phyloP scores from a whole-genome alignment of 164 flowering plant genomes.

The Buxus sempervirens region DNA sequence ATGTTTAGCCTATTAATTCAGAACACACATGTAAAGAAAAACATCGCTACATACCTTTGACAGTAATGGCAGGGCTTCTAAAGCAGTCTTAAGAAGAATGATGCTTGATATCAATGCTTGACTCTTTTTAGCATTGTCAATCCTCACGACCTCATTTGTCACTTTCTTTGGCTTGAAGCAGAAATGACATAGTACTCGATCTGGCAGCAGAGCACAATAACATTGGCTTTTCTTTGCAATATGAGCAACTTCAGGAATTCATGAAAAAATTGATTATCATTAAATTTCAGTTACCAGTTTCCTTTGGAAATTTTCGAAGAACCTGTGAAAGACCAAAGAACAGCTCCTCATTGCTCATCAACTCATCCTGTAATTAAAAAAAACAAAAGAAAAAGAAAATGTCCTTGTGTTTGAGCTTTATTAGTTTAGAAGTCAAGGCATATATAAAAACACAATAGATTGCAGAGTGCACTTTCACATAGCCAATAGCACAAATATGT shows the following conservation, averaged over 20 bases:
- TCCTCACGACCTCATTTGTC: slow-evolving; percentile 58
- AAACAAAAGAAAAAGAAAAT: slow-evolving; percentile 6
- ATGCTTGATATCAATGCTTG: slow-evolving; percentile 85
- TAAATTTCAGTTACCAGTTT: slow-evolving; percentile 60
- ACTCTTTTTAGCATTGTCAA: slow-evolving; percentile 65
- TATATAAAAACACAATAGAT: no score
- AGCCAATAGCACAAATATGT: no score
- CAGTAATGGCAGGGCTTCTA: slow-evolving; percentile 87
- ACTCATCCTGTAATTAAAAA: slow-evolving; percentile 64
- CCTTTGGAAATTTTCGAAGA: slow-evolving; percentile 95
- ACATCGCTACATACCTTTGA: slow-evolving; percentile 50
- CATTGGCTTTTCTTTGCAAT: background rate
- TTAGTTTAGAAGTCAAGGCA: no score
- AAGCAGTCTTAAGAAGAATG: slow-evolving; percentile 92
- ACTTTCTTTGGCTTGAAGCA: slow-evolving; percentile 94
- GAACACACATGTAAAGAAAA: background rate
- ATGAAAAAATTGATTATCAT: background rate
- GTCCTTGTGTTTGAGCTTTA: background rate
- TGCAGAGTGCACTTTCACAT: no score
- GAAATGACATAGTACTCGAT: slow-evolving; percentile 96
- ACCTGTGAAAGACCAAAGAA: slow-evolving; percentile 92
- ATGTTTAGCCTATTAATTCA: background rate
- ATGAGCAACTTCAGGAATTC: background rate
- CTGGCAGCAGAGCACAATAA: slow-evolving; percentile 34
- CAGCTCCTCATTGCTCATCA: slow-evolving; percentile 95